Evolutionary conservation across 2,329 filamentous ascomycete genomes (phyloP).

Genomic region (Thelonectria olida): DNA sequence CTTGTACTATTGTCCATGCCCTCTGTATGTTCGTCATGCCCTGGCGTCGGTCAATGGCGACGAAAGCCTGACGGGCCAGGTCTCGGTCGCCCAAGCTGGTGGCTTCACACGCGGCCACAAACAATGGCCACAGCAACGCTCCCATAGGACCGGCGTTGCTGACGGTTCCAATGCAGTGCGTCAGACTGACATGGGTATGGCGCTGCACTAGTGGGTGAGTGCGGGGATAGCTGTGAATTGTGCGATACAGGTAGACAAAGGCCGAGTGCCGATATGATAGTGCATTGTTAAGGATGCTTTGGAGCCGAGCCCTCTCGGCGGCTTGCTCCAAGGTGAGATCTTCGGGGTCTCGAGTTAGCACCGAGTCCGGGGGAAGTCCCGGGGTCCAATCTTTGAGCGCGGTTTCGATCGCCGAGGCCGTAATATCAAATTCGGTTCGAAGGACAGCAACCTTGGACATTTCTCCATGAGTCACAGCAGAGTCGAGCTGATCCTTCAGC

Average conservation of each 20-base stretch:
- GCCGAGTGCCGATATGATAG: constrained; percentile 68
- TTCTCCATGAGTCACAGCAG: constrained; percentile 53
- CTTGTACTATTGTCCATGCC: constrained; percentile 68
- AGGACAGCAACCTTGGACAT: constrained; percentile 57
- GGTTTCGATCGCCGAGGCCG: constrained; percentile 63
- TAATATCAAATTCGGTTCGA: constrained; percentile 59
- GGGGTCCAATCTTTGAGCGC: constrained; percentile 67
- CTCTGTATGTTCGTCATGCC: constrained; percentile 73
- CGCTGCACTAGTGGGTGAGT: constrained; percentile 61
- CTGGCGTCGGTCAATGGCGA: constrained; percentile 63
- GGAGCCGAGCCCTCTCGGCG: constrained; percentile 54
- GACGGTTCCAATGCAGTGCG: constrained; percentile 65
- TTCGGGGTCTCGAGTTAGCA: constrained; percentile 33
- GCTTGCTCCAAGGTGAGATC: constrained; percentile 36
- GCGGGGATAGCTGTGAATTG: constrained; percentile 59
- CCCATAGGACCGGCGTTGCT: constrained; percentile 67
- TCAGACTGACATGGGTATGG: constrained; percentile 59
- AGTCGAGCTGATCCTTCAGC: constrained; percentile 61
- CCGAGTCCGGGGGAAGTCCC: constrained; percentile 52
- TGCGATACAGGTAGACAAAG: constrained; percentile 66
- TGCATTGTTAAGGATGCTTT: constrained; percentile 67
- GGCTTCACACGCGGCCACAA: constrained; percentile 71
- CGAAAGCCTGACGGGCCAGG: constrained; percentile 61
- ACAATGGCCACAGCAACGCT: constrained; percentile 71
- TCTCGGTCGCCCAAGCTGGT: constrained; percentile 57